Evolutionary conservation across 2,329 filamentous ascomycete species (phyloP).

Genomic region (Aspergillus sclerotialis): DNA sequence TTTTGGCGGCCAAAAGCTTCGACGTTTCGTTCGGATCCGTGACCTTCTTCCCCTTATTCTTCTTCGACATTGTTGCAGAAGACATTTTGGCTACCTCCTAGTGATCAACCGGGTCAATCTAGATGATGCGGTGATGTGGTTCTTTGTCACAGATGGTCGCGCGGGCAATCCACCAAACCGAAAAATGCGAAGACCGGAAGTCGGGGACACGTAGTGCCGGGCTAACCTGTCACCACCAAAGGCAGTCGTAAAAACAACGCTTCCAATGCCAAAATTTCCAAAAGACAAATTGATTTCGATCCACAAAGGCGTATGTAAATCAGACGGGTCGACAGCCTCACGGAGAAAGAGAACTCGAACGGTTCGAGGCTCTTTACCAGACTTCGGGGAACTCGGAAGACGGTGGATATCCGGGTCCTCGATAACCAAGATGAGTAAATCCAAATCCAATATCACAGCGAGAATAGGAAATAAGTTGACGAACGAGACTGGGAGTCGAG

Average conservation of each 20-base stretch:
- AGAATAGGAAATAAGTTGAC: conserved; percentile 5
- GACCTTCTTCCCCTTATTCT: conserved; percentile 76
- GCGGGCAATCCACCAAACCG: conserved; percentile 36
- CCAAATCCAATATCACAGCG: conserved; percentile 2
- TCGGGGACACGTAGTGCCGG: conserved; percentile 9
- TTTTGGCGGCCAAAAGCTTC: conserved; percentile 84
- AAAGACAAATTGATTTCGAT: background rate
- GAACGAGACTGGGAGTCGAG: conserved; percentile 7
- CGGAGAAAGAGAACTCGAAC: conserved; percentile 15
- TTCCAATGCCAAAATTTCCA: background rate
- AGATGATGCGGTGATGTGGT: conserved; percentile 26
- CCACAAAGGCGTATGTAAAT: no score
- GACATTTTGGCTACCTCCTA: conserved; percentile 29
- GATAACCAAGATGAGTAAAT: conserved; percentile 19
- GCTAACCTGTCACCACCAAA: conserved; percentile 10
- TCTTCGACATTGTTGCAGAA: conserved; percentile 56
- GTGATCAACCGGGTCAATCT: background rate
- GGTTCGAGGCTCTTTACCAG: conserved; percentile 15
- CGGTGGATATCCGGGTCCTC: conserved; percentile 13
- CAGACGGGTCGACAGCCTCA: conserved; percentile 2
- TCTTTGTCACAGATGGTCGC: conserved; percentile 39
- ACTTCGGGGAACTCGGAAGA: conserved; percentile 24
- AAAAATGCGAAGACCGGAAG: conserved; percentile 19
- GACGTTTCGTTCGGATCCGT: conserved; percentile 83
- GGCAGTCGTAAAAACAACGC: conserved; percentile 1